phyloP scores from a whole-genome alignment of 495 filamentous ascomycete species.

The Coniosporium apollinis region DNA sequence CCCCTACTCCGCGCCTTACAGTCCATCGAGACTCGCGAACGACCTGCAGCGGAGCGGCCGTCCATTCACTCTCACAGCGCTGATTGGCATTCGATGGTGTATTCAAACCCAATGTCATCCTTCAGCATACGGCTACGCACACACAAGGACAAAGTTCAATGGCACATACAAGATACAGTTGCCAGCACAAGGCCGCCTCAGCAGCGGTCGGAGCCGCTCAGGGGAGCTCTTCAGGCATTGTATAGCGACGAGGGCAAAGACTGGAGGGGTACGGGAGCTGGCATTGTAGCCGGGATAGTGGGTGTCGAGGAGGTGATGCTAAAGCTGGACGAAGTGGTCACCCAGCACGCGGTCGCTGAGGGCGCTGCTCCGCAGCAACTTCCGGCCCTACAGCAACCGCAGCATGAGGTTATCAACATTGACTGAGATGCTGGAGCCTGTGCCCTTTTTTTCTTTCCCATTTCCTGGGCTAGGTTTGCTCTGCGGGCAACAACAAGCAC shows the following conservation, averaged over 20 bases:
- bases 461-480: no score
- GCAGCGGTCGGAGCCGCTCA: slow-evolving; percentile 5
- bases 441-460: no score
- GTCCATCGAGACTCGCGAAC: slow-evolving; percentile 24
- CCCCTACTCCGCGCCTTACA: slow-evolving; percentile 52
- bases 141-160: slow-evolving; percentile 10
- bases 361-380: no score
- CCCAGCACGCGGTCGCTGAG: no score
- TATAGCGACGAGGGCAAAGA: slow-evolving; percentile 10
- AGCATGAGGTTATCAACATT: no score
- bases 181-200: background rate
- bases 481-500: no score
- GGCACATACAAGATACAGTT: slow-evolving; percentile 14
- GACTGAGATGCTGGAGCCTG: no score
- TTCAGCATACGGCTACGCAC: slow-evolving; percentile 12
- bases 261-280: slow-evolving; percentile 20
- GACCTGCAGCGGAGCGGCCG: background rate
- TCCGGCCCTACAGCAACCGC: no score
- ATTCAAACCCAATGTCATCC: slow-evolving; percentile 13
- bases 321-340: slow-evolving; percentile 19
- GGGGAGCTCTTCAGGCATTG: slow-evolving; percentile 7
- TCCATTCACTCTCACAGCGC: slow-evolving; percentile 8
- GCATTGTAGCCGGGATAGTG: slow-evolving; percentile 15
- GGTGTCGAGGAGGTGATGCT: slow-evolving; percentile 13
- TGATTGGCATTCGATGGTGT: slow-evolving; percentile 15